Evolutionary conservation across 2,329 filamentous ascomycete species (phyloP).

Genomic region (Colletotrichum orbiculare): DNA sequence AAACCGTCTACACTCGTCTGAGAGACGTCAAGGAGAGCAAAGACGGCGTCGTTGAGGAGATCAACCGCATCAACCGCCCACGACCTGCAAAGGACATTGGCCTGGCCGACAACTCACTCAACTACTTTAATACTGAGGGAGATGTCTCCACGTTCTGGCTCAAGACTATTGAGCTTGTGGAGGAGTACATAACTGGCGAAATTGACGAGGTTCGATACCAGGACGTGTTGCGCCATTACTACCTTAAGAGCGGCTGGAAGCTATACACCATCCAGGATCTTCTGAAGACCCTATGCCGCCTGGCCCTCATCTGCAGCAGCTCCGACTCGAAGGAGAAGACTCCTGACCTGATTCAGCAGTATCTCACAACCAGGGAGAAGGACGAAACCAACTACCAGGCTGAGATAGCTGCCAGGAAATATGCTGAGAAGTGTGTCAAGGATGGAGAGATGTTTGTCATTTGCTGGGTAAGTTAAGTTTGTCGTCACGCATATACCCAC

Average conservation of each 20-base stretch:
- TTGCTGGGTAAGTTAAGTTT: slow-evolving; percentile 78
- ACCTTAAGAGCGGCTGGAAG: slow-evolving; percentile 90
- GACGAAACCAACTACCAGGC: slow-evolving; percentile 90
- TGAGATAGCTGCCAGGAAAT: slow-evolving; percentile 90
- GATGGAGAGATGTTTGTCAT: slow-evolving; percentile 93
- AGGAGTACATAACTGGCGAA: slow-evolving; percentile 85
- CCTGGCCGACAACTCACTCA: slow-evolving; percentile 80
- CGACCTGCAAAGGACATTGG: slow-evolving; percentile 88
- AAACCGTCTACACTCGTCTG: slow-evolving; percentile 88
- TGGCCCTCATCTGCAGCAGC: slow-evolving; percentile 85
- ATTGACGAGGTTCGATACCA: slow-evolving; percentile 87
- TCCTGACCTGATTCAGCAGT: slow-evolving; percentile 87
- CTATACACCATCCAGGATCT: slow-evolving; percentile 94
- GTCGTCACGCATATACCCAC: not conserved
- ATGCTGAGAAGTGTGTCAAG: slow-evolving; percentile 91
- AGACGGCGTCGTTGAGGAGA: slow-evolving; percentile 76
- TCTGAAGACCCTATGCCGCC: slow-evolving; percentile 81
- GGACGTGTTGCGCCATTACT: slow-evolving; percentile 91
- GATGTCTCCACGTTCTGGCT: slow-evolving; percentile 80
- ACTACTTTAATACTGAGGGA: slow-evolving; percentile 78
- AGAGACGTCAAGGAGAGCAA: slow-evolving; percentile 85
- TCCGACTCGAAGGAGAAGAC: slow-evolving; percentile 93
- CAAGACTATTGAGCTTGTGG: slow-evolving; percentile 85
- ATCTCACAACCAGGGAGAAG: slow-evolving; percentile 82
- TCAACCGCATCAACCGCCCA: slow-evolving; percentile 76